Base-by-base conservation (phyloP, 768 basidiomycete genomes). In the Pleurotus djamor region DNA sequence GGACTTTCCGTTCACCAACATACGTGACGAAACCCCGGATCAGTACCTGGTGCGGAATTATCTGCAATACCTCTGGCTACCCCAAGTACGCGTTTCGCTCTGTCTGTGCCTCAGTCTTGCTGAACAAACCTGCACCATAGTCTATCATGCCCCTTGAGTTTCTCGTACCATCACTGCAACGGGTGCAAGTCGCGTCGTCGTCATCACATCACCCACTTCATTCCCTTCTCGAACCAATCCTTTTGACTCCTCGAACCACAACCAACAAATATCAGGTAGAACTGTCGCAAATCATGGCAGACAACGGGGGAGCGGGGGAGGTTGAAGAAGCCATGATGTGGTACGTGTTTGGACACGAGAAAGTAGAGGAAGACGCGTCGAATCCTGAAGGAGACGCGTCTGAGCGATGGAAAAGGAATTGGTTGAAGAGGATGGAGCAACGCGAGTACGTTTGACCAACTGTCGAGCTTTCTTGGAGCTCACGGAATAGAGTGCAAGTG, bases 321-420 rank as follows among this genome's bases (percentile, higher is more conserved):
- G 73, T 80, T 36, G 89, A 91, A 61, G 90, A 91, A 59, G 79
- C 76, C 0, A 85, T 89, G 79, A 88, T 91, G 85, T 92, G 89
- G 89, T 91, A 83, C 60, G 80, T 83, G 0, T 72, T 89, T 43
- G 78, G 78, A 59, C 80, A 88, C 66, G 90, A 90, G 69, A 85
- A 82, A 65, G 72, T 69, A 33, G 69, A 73, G 43, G 67, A 67
- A 32, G 67, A 75, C 7, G 74, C 50, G 37, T 56, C 54, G n/a
- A 34, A 56, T 56, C 36, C 16, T 33, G 54, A 44, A 14, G 37
- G 16, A 14, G 9, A 32, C 37, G 54, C 41, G 13, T 56, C 54
- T 59, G 79, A 81, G 43, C 72, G 71, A 47, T 89, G 87, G 79
- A 78, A 81, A 38, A 70, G 74, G 8, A 63, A 62, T 3, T 90